These are phyloP conservation scores for Rosa lucieae DNA, from an alignment of 306 rosid genomes.

Conservation along the genomic window DNA sequence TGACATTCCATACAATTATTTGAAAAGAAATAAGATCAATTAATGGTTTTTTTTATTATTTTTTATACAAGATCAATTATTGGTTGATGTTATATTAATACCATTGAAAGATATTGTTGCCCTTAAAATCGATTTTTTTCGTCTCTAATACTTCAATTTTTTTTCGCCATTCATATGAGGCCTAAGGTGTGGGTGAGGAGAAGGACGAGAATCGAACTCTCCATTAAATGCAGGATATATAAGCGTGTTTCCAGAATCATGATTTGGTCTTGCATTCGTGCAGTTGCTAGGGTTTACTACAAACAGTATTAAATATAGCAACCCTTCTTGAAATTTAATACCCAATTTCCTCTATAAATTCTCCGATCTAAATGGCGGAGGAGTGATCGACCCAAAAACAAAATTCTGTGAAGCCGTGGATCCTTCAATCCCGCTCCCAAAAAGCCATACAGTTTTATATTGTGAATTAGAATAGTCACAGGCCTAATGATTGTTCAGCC, in stretches of 20 bases:
- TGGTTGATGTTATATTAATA: neutral
- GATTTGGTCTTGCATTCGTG: neutral
- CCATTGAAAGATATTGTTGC: neutral
- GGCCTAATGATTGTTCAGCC: neutral
- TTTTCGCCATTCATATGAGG: neutral
- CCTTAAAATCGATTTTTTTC: neutral
- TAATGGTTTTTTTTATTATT: neutral
- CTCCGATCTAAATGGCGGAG: neutral
- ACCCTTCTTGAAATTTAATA: neutral
- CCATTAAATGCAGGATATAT: neutral
- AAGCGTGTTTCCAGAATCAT: neutral
- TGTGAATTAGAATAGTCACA: neutral
- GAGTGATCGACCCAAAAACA: neutral
- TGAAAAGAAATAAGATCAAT: neutral
- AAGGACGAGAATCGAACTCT: neutral
- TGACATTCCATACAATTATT: neutral
- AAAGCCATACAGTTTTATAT: no score
- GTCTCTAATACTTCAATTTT: neutral
- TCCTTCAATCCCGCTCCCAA: neutral
- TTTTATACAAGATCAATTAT: neutral
- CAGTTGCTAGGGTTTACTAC: neutral
- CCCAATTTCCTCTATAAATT: neutral
- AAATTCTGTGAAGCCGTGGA: neutral
- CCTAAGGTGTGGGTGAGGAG: neutral
- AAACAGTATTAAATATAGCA: no score